Evolutionary conservation across 805 yeast species (phyloP).

Genomic region (Lipomyces mesembrius): DNA sequence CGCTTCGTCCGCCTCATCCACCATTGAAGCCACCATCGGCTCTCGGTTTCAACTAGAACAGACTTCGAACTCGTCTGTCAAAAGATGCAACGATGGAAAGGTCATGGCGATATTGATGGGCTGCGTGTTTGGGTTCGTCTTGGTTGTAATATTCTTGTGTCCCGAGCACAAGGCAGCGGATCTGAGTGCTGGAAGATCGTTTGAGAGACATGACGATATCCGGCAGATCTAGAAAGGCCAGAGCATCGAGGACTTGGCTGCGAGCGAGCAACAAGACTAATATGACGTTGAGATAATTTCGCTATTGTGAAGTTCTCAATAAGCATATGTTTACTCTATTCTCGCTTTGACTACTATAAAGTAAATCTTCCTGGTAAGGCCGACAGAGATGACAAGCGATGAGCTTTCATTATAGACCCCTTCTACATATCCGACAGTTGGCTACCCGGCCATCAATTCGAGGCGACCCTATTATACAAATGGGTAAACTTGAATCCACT

Average conservation of each 20-base stretch:
- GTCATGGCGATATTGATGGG: constrained; percentile 75
- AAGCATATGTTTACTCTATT: too few species aligned
- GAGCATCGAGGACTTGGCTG: neutral
- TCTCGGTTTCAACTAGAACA: constrained; percentile 51
- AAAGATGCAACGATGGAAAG: constrained; percentile 62
- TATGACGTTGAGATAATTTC: too few species aligned
- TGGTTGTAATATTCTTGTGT: constrained; percentile 58
- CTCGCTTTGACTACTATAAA: too few species aligned
- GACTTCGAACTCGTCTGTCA: constrained; percentile 12
- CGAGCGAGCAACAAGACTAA: too few species aligned
- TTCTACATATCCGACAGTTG: too few species aligned
- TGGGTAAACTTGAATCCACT: too few species aligned
- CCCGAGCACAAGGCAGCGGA: constrained; percentile 45
- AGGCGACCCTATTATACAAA: too few species aligned
- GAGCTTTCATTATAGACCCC: too few species aligned
- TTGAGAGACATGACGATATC: constrained; percentile 6
- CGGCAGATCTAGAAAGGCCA: neutral
- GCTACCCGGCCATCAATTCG: too few species aligned
- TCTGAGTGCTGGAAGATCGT: constrained; percentile 2
- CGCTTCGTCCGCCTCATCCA: constrained; percentile 70
- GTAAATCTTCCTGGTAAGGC: too few species aligned
- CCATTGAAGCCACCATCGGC: constrained; percentile 70
- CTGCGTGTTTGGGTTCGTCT: constrained; percentile 60
- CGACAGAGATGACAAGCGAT: too few species aligned
- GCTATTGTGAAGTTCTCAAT: too few species aligned